phyloP scores from a whole-genome alignment of 371 early-diverging fungal genomes.

The Nosema muscidifuracis region DNA sequence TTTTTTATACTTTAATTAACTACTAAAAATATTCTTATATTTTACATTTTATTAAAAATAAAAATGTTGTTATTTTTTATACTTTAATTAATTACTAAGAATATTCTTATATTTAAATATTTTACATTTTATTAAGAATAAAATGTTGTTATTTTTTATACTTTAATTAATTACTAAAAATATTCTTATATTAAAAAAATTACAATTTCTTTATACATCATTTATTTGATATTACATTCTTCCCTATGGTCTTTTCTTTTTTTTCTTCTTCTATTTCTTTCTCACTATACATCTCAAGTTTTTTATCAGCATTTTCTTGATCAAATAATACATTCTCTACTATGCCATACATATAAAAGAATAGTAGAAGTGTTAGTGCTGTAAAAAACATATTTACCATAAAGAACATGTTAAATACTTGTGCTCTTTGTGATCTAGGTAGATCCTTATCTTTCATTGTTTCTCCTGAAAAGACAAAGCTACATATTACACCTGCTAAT shows the following conservation, averaged over 20 bases:
- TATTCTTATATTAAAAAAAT: too few relatives aligned
- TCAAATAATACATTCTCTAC: conserved; percentile 50
- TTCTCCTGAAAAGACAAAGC: conserved; percentile 23
- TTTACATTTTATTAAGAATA: too few relatives aligned
- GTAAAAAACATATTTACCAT: conserved; percentile 48
- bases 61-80: too few relatives aligned
- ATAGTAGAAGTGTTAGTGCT: conserved; percentile 39
- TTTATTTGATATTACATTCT: conserved; percentile 23
- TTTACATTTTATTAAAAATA: too few relatives aligned
- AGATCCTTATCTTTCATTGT: conserved; percentile 33
- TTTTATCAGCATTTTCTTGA: conserved; percentile 20
- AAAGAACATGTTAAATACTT: conserved; percentile 43
- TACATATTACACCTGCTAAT: conserved; percentile 50
- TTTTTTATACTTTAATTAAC: too few relatives aligned
- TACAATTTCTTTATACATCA: not conserved
- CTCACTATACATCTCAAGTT: conserved; percentile 7
- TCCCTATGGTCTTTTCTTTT: not conserved
- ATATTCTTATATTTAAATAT: too few relatives aligned
- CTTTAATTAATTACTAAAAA: too few relatives aligned
- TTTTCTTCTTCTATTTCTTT: conserved; percentile 12
- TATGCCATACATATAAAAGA: conserved; percentile 57
- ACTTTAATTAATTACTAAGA: too few relatives aligned
- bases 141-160: too few relatives aligned
- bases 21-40: too few relatives aligned
- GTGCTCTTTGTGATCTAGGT: conserved; percentile 1